Base-by-base conservation (phyloP, 78 protist species). In the Polysphondylium violaceum region DNA sequence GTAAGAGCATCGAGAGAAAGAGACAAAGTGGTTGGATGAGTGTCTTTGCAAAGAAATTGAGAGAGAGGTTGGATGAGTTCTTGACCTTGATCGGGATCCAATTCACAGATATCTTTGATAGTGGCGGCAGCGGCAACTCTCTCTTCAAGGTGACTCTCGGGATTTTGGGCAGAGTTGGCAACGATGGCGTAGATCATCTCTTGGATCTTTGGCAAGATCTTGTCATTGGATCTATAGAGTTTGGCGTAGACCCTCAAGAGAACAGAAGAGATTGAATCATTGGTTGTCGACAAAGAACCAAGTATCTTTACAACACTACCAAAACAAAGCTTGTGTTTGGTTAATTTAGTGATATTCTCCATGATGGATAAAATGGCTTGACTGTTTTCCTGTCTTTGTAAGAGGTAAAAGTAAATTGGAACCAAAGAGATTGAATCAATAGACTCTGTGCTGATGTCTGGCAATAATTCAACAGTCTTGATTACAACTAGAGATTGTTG, bases 61-160 rank as follows among this genome's bases (percentile, higher is more conserved):
- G 91, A 83, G 8, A 83, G 60, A 43, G 91, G 91, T 41, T 51
- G 61, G 33, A 83, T 83, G 23, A 83, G 17, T 43, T 83, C 91
- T 59, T 83, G 91, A 35, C 91, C 91, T 69, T 61, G 38, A n/a
- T 69, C 65, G 7, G 59, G 11, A 69, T 83, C 91, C 1, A 36
- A 7, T 27, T 67, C 58, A 56, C 91, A 83, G 29, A 83, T 44
- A 11, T 83, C 79, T 27, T 25, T 19, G 23, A 83, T 83, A 8
- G 61, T 69, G 12, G 68, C 72, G 7, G 91, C 77, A 2, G 79
- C 59, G 9, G 91, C 60, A 16, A 83, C 23, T 64, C 71, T 69
- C 17, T 51, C 65, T 69, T 83, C 79, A 29, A 83, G 8, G 3
- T 36, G 11, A 47, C 53, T 19, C 12, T 50, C 56, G 1, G 67